Evolutionary conservation across 306 rosid species (phyloP).

Genomic region (Citrullus mucosospermus): DNA sequence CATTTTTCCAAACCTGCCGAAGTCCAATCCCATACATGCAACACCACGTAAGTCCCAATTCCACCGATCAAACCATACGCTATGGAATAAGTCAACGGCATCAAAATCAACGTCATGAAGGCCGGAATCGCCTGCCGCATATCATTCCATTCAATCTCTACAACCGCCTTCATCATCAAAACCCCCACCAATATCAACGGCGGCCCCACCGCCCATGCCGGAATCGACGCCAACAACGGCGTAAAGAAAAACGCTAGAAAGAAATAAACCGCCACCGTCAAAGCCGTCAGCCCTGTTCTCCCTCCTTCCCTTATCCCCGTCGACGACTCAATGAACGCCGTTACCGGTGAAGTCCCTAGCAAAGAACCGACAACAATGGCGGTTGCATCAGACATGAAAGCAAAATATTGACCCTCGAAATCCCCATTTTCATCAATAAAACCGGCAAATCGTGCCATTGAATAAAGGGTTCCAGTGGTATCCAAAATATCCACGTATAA

Average conservation of each 20-base stretch:
- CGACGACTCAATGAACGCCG: slow-evolving; percentile 75
- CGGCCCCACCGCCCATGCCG: slow-evolving; percentile 99
- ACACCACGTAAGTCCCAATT: slow-evolving; percentile 58
- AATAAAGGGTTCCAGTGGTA: slow-evolving; percentile 78
- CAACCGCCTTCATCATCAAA: slow-evolving; percentile 89
- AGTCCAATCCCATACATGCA: slow-evolving; percentile 69
- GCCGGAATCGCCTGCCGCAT: slow-evolving; percentile 94
- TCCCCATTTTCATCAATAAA: slow-evolving; percentile 52
- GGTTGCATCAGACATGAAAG: slow-evolving; percentile 94
- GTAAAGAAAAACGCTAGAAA: slow-evolving; percentile 71
- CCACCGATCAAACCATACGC: slow-evolving; percentile 90
- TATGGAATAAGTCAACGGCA: slow-evolving; percentile 84
- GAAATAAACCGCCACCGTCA: slow-evolving; percentile 61
- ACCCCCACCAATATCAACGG: slow-evolving; percentile 93
- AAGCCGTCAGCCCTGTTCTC: slow-evolving; percentile 74
- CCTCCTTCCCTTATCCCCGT: slow-evolving; percentile 98
- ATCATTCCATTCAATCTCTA: slow-evolving; percentile 83
- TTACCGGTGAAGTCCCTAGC: slow-evolving; percentile 85
- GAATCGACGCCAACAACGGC: slow-evolving; percentile 89
- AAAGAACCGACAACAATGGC: slow-evolving; percentile 79
- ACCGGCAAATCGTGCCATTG: slow-evolving; percentile 94
- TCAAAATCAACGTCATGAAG: slow-evolving; percentile 64
- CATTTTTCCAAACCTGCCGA: slow-evolving; percentile 13
- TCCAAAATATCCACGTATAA: slow-evolving; percentile 79
- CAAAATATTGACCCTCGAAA: slow-evolving; percentile 87